Base-by-base conservation (phyloP, 768 basidiomycete species). In the Lactarius quietus region DNA sequence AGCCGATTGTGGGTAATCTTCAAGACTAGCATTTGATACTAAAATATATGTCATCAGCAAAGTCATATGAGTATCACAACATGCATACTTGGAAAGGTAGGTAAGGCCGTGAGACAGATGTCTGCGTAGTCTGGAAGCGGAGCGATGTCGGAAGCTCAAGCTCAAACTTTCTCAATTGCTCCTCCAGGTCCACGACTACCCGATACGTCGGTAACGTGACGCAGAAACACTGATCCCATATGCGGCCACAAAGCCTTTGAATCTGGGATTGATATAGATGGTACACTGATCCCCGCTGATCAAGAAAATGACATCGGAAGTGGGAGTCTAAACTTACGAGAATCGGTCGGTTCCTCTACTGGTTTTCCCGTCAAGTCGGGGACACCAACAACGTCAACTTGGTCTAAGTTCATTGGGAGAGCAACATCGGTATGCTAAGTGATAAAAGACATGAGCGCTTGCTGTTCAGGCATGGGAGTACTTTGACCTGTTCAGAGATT, bases 151-250 rank as follows among this genome's bases (percentile, higher is more conserved):
- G 71, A 36, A 72, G 63, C 5, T 70, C 71, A 17, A 65, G 63
- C 43, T 72, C 71, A 51, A 68, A 72, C 36, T 66, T 63, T 17
- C 62, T 53, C 15, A 72, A n/a, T 53, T 72, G 43, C 6, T 68
- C 66, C 35, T 72, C 71, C 35, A 70, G 9, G 20, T 71, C 69
- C 3, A 72, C 60, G 23, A 72, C 66, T 23, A 45, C 51, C 10
- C 59, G 65, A 62, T 72, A 72, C 1, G 71, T 70, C 17, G 71
- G 71, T 31, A 65, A n/a, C 7, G 60, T 52, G 59, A 68, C 53
- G 35, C 69, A 29, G 61, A 72, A 72, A 61, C 71, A 72, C 38
- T 64, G 62, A 53, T 72, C 71, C 71, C 71, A 72, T 36, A 72
- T 64, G 12, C 35, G 64, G 3, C 71, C 71, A 3, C 23, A 23